Base-by-base conservation (phyloP, 2,329 filamentous ascomycete species). In the Lecanicillium sp. region DNA sequence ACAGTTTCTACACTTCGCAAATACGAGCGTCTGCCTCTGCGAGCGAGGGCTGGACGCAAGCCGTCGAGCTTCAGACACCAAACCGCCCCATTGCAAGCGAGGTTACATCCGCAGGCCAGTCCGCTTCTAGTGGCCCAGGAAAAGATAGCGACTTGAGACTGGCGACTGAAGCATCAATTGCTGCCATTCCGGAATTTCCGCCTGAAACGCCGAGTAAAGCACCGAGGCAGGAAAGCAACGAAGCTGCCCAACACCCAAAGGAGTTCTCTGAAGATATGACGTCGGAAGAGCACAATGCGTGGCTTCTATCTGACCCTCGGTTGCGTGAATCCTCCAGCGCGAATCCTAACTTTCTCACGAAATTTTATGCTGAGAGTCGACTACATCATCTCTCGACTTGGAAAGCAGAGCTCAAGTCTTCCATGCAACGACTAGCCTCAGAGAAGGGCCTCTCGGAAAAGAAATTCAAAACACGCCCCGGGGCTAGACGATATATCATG, bases 371-470 rank as follows among this genome's bases (percentile, higher is more conserved):
- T 4, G 90, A 97, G 67, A 97, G 91, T 52, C 84, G 93, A 20
- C 74, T 98, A 17, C 94, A 98, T 65, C 93, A 98, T 62, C 71
- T 98, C 0, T 96, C 91, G 0, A 89, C 88, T 1, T 97, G 93
- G 94, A 98, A 97, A 71, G 87, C 91, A 1, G 87, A 95, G 51
- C 70, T 98, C 4, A 98, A 97, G 65, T 84, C 89, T 0, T 83
- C 86, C 57, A 83, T 98, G 61, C 91, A 96, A 65, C 81, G 78
- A 7, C 71, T 95, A 48, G 84, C 90, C 8, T 78, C 79, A 1
- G 86, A 94, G 56, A 88, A 84, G 59, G 67, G 69, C 1, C 55
- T 72, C 51, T 47, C 73, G 59, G 26, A 58, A 3, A 67, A 75
- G 62, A 57, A 62, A 54, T 5, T 70, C 55, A 72, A 83, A 58